phyloP scores from a whole-genome alignment of 495 filamentous ascomycete species.

The Jackrogersella multiformis region DNA sequence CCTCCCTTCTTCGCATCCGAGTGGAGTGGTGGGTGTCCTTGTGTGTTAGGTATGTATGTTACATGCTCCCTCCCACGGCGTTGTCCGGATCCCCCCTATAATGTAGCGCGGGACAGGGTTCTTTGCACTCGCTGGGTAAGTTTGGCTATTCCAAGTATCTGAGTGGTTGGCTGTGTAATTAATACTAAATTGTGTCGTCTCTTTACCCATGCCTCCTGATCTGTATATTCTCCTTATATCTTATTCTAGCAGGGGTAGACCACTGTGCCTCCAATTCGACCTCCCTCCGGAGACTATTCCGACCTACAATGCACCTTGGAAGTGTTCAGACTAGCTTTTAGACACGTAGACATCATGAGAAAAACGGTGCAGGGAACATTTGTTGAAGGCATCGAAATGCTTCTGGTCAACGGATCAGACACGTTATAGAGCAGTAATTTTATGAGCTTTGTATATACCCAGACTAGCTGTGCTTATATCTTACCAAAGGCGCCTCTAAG shows the following conservation, averaged over 20 bases:
- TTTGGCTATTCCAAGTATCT: background rate
- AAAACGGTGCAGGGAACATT: background rate
- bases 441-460: slow-evolving; percentile 18
- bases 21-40: background rate
- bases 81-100: slow-evolving; percentile 10
- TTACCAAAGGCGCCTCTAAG: slow-evolving; percentile 11
- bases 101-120: background rate
- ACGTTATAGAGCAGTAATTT: background rate
- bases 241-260: background rate
- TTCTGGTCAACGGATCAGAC: background rate
- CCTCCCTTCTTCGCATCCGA: background rate
- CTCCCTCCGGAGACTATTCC: slow-evolving; percentile 1
- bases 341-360: background rate
- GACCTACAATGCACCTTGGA: background rate
- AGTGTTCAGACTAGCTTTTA: background rate
- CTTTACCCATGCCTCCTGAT: slow-evolving; percentile 1
- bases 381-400: background rate
- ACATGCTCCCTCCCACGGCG: slow-evolving; percentile 1
- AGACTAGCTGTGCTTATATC: slow-evolving; percentile 26
- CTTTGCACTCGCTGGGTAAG: background rate
- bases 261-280: background rate
- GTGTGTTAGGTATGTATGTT: too few relatives aligned
- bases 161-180: slow-evolving; percentile 2
- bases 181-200: background rate
- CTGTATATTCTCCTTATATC: background rate